Evolutionary conservation across 2,329 filamentous ascomycete species (phyloP).

Genomic region (Sporothrix dimorphospora): DNA sequence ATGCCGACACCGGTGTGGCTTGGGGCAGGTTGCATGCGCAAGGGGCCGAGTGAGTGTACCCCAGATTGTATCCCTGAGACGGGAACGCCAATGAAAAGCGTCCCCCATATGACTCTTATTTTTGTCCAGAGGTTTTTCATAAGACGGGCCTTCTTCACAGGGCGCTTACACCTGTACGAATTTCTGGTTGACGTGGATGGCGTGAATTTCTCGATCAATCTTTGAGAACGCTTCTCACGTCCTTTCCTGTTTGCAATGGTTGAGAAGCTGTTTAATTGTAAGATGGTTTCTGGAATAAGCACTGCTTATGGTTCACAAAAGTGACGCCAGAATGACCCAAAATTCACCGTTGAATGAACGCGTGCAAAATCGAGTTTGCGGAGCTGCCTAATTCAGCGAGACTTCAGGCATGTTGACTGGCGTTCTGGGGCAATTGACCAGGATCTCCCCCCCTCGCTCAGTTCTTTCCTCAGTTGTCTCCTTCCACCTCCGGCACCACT

Average conservation of each 20-base stretch:
- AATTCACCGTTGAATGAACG: neutral
- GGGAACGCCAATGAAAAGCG: constrained; percentile 8
- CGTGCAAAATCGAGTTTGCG: neutral
- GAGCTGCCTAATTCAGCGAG: constrained; percentile 25
- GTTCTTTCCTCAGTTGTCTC: neutral
- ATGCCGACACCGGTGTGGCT: constrained; percentile 22
- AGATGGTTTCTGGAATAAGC: neutral
- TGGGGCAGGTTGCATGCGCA: constrained; percentile 14
- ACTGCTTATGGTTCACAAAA: no score
- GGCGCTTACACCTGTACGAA: neutral
- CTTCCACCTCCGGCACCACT: constrained; percentile 8
- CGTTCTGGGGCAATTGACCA: neutral
- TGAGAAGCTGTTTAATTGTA: neutral
- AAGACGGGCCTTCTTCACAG: neutral
- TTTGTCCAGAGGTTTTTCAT: constrained; percentile 5
- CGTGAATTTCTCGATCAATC: neutral
- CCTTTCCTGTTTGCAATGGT: neutral
- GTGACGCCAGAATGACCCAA: neutral
- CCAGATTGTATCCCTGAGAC: constrained; percentile 14
- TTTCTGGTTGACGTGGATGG: neutral
- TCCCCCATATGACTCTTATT: constrained; percentile 8
- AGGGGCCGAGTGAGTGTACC: neutral
- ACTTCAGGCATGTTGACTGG: neutral
- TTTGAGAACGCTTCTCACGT: neutral
- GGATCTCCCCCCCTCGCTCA: neutral